Conservation (phyloP, 2,329 filamentous ascomycete genomes). For the Cladosporium austrohemisphaericum region DNA sequence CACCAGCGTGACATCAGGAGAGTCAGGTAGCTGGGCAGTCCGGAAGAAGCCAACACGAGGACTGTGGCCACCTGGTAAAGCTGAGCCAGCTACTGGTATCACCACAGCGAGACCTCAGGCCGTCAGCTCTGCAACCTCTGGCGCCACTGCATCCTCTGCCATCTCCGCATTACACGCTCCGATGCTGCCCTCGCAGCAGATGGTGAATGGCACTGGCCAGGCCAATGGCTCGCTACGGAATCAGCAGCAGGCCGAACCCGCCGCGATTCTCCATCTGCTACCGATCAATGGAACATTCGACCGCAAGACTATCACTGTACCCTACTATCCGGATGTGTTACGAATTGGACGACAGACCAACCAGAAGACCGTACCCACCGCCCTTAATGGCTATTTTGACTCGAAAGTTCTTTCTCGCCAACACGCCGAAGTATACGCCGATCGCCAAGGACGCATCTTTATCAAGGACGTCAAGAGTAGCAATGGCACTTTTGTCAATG, state of each 20-base stretch:
- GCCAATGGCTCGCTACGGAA: conserved; percentile 53
- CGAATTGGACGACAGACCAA: conserved; percentile 96
- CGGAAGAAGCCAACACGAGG: conserved; percentile 52
- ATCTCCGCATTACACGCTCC: conserved; percentile 63
- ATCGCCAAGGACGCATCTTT: conserved; percentile 72
- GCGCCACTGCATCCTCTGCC: conserved; percentile 56
- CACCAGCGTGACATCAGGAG: conserved; percentile 34
- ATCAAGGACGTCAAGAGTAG: conserved; percentile 98
- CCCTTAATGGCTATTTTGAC: conserved; percentile 92
- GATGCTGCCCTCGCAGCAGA: conserved; percentile 65
- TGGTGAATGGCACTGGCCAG: conserved; percentile 57
- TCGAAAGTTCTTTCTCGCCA: conserved; percentile 95
- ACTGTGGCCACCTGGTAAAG: conserved; percentile 63
- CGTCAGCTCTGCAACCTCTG: conserved; percentile 56
- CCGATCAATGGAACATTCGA: conserved; percentile 97
- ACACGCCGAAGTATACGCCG: conserved; percentile 93
- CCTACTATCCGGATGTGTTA: conserved; percentile 88
- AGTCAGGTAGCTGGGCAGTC: conserved; percentile 39
- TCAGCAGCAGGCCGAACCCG: conserved; percentile 52
- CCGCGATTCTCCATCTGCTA: conserved; percentile 77
- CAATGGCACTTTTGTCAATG: conserved; percentile 97
- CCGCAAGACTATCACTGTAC: conserved; percentile 90
- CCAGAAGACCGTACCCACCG: conserved; percentile 87
- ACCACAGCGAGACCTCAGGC: conserved; percentile 60
- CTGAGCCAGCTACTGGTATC: conserved; percentile 61